These are phyloP conservation scores for Colletotrichum tabaci DNA, from an alignment of 2,329 filamentous ascomycete species.

Conservation along the genomic window DNA sequence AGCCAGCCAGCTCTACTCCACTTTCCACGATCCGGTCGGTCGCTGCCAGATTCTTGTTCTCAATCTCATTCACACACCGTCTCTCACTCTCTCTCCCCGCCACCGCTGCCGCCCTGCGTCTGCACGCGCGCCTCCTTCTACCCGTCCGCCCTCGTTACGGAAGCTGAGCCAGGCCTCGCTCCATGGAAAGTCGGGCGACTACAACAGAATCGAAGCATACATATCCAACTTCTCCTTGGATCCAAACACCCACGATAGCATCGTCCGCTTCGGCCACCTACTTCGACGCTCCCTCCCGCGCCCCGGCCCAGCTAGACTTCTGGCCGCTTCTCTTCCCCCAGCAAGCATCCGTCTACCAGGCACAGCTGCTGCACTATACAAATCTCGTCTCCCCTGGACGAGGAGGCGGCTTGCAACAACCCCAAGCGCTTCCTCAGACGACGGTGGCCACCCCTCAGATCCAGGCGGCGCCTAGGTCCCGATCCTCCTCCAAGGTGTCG, in stretches of 20 bases:
- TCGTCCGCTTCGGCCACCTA: constrained; percentile 47
- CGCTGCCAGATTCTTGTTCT: constrained; percentile 22
- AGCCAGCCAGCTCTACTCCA: constrained; percentile 6
- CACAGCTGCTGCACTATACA: constrained; percentile 76
- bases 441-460: constrained; percentile 69
- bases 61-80: neutral
- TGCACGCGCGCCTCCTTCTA: constrained; percentile 6
- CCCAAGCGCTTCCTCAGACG: constrained; percentile 61
- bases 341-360: constrained; percentile 72
- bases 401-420: constrained; percentile 69
- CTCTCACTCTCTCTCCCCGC: constrained; percentile 3
- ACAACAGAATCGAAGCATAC: constrained; percentile 65
- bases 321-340: constrained; percentile 72
- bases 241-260: constrained; percentile 48
- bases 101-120: constrained; percentile 24
- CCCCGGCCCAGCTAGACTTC: constrained; percentile 64
- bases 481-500: constrained; percentile 73
- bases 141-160: constrained; percentile 38
- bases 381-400: constrained; percentile 73
- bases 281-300: constrained; percentile 40
- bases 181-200: constrained; percentile 67
- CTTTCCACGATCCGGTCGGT: constrained; percentile 11
- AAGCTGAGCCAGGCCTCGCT: constrained; percentile 52
- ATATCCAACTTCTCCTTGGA: constrained; percentile 60
- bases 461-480: constrained; percentile 70